Base-by-base conservation (phyloP, 345 rosid species). In the Eucalyptus cloeziana region DNA sequence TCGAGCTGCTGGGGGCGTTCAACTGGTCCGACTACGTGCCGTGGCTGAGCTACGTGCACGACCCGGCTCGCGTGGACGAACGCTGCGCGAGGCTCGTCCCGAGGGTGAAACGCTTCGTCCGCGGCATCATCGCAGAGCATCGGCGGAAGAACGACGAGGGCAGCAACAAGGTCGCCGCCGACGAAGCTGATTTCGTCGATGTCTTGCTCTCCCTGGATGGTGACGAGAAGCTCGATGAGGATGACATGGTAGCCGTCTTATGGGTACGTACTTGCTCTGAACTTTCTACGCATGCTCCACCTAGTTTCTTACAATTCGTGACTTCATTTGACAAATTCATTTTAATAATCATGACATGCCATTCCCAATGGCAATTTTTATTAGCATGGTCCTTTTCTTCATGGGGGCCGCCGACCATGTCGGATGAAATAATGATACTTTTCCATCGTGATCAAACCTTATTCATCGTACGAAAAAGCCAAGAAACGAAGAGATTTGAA, bases 171-270 rank as follows among this genome's bases (percentile, higher is more conserved):
- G 16, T 44, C 40, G 27, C 85, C 30, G 31, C 64, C 21, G 94
- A 92, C 58, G 71, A 33, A 86, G 93, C 94, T 19, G 99, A 96
- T 90, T 97, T 97, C 45, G 97, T 97, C 30, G 99, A 96, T 33
- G 97, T 97, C 49, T 88, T 97, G 93, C 94, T 96, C 19, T 94
- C 97, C 47, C 88, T 96, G 69, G 96, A 96, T 0, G 96, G 99
- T 31, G 97, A 94, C 3, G 99, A 96, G 47, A 95, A 94, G 91
- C 95, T 97, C 33, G 50, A 91, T 54, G 98, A 96, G 13, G 97
- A 96, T 64, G 99, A 97, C 91, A 96, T 97, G 97, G 83, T 97
- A 52, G 97, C 99, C 40, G 95, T 97, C 49, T 91, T 97, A 54
- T 97, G 99, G 99, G 99, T 97, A 90, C 45, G 93, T 89, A 27